phyloP scores from a whole-genome alignment of 495 filamentous ascomycete species.

The Podospora appendiculata region DNA sequence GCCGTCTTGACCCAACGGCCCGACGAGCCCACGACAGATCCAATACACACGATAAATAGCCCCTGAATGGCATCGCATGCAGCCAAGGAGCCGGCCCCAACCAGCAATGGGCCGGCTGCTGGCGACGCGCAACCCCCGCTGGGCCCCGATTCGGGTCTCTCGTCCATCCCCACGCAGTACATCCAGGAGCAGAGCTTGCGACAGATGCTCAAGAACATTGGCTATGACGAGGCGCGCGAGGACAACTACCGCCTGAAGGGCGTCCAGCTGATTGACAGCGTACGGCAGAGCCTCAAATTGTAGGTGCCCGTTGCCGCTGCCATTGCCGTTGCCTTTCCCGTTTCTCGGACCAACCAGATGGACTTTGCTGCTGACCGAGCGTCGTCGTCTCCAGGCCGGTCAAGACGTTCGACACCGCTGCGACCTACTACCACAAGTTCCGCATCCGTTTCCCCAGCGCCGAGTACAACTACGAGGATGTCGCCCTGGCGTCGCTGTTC shows the following conservation, averaged over 20 bases:
- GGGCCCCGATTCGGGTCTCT: slow-evolving; percentile 32
- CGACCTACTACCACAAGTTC: slow-evolving; percentile 83
- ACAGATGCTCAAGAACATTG: slow-evolving; percentile 27
- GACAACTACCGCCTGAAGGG: slow-evolving; percentile 66
- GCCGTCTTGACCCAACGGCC: no score
- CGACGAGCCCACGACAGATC: no score
- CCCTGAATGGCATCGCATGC: slow-evolving; percentile 16
- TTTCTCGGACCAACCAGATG: no score
- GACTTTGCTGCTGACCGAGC: slow-evolving; percentile 3
- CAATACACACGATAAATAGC: no score
- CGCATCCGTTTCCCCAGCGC: slow-evolving; percentile 67
- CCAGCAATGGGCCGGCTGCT: slow-evolving; percentile 4
- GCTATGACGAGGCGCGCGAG: slow-evolving; percentile 43
- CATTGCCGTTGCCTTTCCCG: no score
- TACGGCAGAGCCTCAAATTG: slow-evolving; percentile 64
- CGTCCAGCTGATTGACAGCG: slow-evolving; percentile 72
- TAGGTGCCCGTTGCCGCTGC: no score
- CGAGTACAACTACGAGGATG: slow-evolving; percentile 66
- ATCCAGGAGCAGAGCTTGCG: slow-evolving; percentile 29
- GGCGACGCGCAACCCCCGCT: slow-evolving; percentile 10
- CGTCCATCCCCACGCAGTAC: slow-evolving; percentile 33
- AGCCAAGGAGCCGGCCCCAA: slow-evolving; percentile 5
- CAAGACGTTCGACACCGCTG: slow-evolving; percentile 76
- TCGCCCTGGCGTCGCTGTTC: slow-evolving; percentile 79
- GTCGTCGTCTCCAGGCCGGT: slow-evolving; percentile 49